Percentiles rank a stretch among this genome's conserved stretches.
These are phyloP conservation scores for Fraxinus angustifolia DNA, from an alignment of 305 asterid genomes.

Conservation along the genomic window DNA sequence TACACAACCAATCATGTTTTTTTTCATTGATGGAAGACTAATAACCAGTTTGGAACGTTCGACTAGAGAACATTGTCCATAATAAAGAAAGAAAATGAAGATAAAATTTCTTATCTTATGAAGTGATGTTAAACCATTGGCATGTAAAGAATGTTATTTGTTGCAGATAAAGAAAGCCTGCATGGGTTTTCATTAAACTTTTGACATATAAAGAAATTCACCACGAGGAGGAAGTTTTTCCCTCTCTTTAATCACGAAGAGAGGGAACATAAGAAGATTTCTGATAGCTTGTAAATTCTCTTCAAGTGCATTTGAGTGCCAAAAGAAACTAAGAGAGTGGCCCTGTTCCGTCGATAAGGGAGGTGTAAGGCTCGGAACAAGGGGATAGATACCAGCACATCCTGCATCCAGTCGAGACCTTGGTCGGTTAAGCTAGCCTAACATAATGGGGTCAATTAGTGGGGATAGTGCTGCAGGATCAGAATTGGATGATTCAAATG, in stretches of 20 bases:
- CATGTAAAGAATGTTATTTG: not conserved
- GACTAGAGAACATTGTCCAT: not conserved
- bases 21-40: not conserved
- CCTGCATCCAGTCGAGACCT: not conserved
- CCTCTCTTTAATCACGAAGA: conserved; percentile 58
- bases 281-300: conserved; percentile 33
- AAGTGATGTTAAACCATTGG: not conserved
- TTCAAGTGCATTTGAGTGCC: conserved; percentile 43
- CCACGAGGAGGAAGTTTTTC: conserved; percentile 12
- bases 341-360: not conserved
- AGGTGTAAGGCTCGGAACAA: not conserved
- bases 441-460: conserved; percentile 45
- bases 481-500: conserved; percentile 44
- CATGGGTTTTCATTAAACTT: conserved; percentile 4
- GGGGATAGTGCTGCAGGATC: conserved; percentile 44
- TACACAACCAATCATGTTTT: not conserved
- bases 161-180: conserved; percentile 26
- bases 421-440: not conserved
- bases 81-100: not conserved
- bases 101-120: not conserved
- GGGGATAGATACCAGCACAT: not conserved
- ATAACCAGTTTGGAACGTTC: not conserved
- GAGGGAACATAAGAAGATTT: conserved; percentile 43
- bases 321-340: not conserved
- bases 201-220: conserved; percentile 6